Evolutionary conservation across 345 rosid species (phyloP), one percentile per base, ranked within the genome.

Genomic region (Eucalyptus leucophloia): DNA sequence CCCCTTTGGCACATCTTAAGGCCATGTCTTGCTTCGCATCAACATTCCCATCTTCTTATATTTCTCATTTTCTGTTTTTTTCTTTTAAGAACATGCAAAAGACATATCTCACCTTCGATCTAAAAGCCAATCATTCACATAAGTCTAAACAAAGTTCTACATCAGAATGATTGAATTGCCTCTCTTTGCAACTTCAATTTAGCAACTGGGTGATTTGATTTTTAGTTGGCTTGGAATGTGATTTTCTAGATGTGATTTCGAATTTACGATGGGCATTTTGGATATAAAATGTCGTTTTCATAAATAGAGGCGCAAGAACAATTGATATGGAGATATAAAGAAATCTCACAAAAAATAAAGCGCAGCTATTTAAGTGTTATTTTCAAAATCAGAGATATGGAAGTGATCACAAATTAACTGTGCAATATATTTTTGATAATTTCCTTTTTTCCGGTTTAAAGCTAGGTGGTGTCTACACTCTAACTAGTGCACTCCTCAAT

Each of bases 351-450:
- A 60, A 60, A 60, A 60, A 12, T 28, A 26, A 26, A 28, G 4
- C 32, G 0, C 1, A 1, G 17, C 67, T 56, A 9, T 23, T 24
- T 24, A 56, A 23, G 62, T 21, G 62, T 1, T 10, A 28, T 28
- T 12, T 60, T 5, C n/a, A 26, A 28, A 60, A 26, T 0, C 67
- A 28, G 8, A 60, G n/a, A 30, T 3, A 26, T 60, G 67, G 32
- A 60, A 60, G 16, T 60, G 32, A 30, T 12, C 32, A 5, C 16
- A 28, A 26, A 12, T 60, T 12, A 60, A 60, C 1, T 60, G 16
- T 28, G 67, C 30, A 9, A 56, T 9, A 24, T 56, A 2, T 56
- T 56, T 56, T 23, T 9, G 12, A 12, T 24, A 56, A 56, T 23
- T 56, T 11, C 62, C 2, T 28, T 58, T 60, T 60, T 28, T 60